Evolutionary conservation across 1,284 basidiomycete species (phyloP).

Genomic region (Cutaneotrichosporon arboriforme): DNA sequence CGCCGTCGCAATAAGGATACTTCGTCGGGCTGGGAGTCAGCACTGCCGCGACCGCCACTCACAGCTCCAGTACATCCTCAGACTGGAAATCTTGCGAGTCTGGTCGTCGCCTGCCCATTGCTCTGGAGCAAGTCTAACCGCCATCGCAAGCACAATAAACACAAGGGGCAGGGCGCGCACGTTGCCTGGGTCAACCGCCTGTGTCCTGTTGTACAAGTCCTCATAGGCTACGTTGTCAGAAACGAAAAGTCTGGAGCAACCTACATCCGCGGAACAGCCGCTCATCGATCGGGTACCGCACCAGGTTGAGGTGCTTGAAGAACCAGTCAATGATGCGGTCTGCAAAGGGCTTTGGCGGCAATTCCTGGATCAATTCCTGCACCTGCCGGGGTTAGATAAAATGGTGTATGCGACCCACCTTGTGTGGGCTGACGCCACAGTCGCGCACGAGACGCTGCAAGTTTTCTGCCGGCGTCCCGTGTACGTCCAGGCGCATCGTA

Average conservation of each 20-base stretch:
- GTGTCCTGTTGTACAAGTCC: constrained; percentile 68
- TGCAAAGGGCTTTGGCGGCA: constrained; percentile 68
- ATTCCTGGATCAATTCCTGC: constrained; percentile 77
- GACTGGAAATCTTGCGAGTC: constrained; percentile 66
- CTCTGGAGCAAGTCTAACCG: constrained; percentile 78
- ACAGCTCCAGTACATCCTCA: constrained; percentile 93
- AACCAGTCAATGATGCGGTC: constrained; percentile 55
- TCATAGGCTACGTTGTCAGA: constrained; percentile 56
- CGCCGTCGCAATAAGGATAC: constrained; percentile 78
- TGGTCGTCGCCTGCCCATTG: constrained; percentile 71
- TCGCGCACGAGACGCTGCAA: constrained; percentile 71
- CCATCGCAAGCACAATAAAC: constrained; percentile 88
- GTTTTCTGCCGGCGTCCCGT: constrained; percentile 48
- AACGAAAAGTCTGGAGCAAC: not conserved
- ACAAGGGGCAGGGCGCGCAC: constrained; percentile 82
- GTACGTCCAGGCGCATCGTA: constrained; percentile 43
- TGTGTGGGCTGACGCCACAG: constrained; percentile 81
- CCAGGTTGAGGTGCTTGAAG: constrained; percentile 71
- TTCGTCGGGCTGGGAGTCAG: constrained; percentile 63
- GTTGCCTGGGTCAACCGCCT: constrained; percentile 70
- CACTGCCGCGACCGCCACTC: constrained; percentile 39
- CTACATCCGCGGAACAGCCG: constrained; percentile 65
- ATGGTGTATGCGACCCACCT: constrained; percentile 39
- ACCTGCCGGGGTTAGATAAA: constrained; percentile 47
- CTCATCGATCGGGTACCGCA: constrained; percentile 88